Percentiles rank a stretch among this genome's conserved stretches.
These are phyloP conservation scores for Datura wrightii DNA, from an alignment of 257 asterid genomes.

Conservation along the genomic window DNA sequence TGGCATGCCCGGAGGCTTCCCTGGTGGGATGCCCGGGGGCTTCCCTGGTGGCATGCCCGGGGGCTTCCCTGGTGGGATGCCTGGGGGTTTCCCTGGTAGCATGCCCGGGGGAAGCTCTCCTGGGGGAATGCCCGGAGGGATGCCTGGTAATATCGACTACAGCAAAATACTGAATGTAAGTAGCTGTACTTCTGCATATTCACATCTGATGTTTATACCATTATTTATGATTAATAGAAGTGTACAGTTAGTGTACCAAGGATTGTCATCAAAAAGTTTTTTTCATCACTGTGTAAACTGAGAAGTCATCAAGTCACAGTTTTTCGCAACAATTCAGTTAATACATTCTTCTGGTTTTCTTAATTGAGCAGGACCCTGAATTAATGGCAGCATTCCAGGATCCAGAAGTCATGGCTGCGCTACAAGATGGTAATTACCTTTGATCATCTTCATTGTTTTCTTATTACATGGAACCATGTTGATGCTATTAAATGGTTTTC, in stretches of 20 bases:
- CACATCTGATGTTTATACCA: neutral
- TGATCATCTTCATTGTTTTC: neutral
- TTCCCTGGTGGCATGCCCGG: conserved; percentile 64
- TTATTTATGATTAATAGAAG: neutral
- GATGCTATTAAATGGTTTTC: neutral
- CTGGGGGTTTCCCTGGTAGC: conserved; percentile 47
- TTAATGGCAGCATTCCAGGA: conserved; percentile 93
- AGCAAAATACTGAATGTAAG: conserved; percentile 88
- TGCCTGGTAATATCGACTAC: conserved; percentile 78
- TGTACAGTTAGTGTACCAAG: neutral
- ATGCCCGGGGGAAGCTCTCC: conserved; percentile 39
- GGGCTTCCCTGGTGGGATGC: conserved; percentile 46
- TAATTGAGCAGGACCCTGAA: conserved; percentile 82
- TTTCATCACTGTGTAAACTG: neutral
- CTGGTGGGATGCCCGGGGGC: conserved; percentile 52
- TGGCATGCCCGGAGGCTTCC: neutral
- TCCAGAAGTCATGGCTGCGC: conserved; percentile 98
- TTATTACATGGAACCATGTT: neutral
- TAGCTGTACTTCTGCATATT: neutral
- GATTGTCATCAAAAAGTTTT: neutral
- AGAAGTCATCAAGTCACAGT: neutral
- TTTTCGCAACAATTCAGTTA: neutral
- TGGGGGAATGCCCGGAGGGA: conserved; percentile 34
- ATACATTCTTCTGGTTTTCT: neutral
- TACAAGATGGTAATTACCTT: conserved; percentile 80